Base-by-base conservation (phyloP, 208 protist species). In the Herpetomonas samuelpessoai region DNA sequence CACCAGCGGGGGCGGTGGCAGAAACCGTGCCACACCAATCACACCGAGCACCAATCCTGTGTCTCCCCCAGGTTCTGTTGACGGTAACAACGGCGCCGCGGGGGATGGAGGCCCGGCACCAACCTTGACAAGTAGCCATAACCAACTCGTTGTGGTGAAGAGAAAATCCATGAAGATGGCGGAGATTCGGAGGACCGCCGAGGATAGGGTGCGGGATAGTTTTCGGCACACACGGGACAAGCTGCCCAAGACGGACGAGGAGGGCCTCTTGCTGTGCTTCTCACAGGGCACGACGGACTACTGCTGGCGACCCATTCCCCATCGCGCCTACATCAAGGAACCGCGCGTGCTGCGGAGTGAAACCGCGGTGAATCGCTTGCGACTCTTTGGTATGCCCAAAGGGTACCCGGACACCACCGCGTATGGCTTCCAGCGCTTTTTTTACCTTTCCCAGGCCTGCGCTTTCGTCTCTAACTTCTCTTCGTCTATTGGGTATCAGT, bases 401-500 rank as follows among this genome's bases (percentile, higher is more conserved):
- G 87, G 87, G 27, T 91, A 83, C 55, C 87, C 87, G 0, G 65
- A 79, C 31, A 88, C 83, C 29, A 87, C 79, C 27, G 87, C 79
- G 1, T 55, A 62, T 2, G 87, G 87, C 10, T 91, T 88, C 59
- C 78, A 86, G 68, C 74, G 75, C 22, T 93, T 88, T 46, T 93
- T 93, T 55, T 81, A 83, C 57, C 66, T 91, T n/a, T 90, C 81
- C 0, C 60, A 87, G 41, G 68, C 69, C 2, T 90, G 81, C 65
- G 65, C 76, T 16, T 91, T 86, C 55, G 73, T 91, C 16, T 88
- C 83, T 3, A 93, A 90, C 71, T 93, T 93, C 59, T 68, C 81
- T 35, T 81, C 87, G n/a, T 91, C 87, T 14, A 91, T 93, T 31
- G 87, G 81, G 2, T 89, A 81, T 60, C 87, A 93, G 64, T 85